Percentiles rank a stretch among this genome's conserved stretches.
phyloP scores from a whole-genome alignment of 164 flowering plant species.

The Vitis rupestris region DNA sequence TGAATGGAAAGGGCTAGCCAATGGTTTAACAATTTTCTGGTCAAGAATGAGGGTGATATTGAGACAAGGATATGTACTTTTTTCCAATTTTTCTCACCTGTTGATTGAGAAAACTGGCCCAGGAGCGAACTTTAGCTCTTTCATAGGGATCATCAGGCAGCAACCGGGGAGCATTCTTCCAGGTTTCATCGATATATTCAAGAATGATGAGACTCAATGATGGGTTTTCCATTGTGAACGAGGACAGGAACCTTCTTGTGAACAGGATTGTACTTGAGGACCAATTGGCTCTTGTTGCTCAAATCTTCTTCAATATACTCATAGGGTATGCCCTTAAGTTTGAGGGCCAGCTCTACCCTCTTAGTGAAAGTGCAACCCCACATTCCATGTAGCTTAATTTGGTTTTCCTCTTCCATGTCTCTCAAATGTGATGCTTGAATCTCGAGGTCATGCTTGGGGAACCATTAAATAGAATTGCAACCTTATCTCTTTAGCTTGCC shows the following conservation, averaged over 20 bases:
- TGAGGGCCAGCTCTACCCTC: slow-evolving; percentile 34
- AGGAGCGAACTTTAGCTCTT: slow-evolving; percentile 16
- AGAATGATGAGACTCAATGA: slow-evolving; percentile 37
- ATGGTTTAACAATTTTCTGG: no score
- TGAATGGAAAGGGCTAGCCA: no score
- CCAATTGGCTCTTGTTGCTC: slow-evolving; percentile 23
- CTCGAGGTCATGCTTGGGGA: no score
- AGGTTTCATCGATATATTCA: slow-evolving; percentile 39
- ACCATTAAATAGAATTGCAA: no score
- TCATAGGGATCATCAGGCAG: no score
- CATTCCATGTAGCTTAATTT: slow-evolving; percentile 19
- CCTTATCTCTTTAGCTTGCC: no score
- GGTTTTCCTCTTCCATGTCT: not conserved
- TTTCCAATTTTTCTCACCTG: slow-evolving; percentile 8
- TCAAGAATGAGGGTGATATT: not conserved
- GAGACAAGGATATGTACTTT: no score
- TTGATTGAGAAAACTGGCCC: slow-evolving; percentile 23
- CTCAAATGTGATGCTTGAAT: no score
- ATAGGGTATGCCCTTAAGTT: slow-evolving; percentile 27
- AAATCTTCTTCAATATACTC: slow-evolving; percentile 37
- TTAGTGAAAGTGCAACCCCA: slow-evolving; percentile 20
- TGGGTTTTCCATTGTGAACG: slow-evolving; percentile 29
- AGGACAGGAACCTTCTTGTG: slow-evolving; percentile 38
- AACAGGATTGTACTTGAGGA: slow-evolving; percentile 37
- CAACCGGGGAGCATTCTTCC: slow-evolving; percentile 15